Evolutionary conservation across 352 stramenopile species (phyloP).

Genomic region (Aphanomyces euteiches): DNA sequence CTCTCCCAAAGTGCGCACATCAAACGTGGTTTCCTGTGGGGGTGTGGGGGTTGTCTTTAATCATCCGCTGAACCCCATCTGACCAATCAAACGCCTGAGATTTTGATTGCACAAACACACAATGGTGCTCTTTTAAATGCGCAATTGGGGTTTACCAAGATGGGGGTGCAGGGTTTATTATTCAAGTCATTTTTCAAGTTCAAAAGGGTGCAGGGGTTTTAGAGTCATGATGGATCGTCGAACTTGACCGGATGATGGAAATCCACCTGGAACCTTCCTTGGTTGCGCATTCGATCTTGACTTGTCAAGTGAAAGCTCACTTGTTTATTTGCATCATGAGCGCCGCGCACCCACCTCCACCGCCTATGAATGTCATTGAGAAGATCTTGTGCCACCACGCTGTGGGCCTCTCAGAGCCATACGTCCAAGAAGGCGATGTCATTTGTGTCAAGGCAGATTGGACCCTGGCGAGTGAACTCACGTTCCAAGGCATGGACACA

Average conservation of each 20-base stretch:
- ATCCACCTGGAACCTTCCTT: background rate
- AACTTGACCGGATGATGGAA: background rate
- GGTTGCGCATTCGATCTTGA: slow-evolving; percentile 10
- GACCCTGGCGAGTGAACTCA: slow-evolving; percentile 75
- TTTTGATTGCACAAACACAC: background rate
- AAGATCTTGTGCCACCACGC: slow-evolving; percentile 80
- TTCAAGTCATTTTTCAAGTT: background rate
- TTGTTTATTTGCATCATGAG: background rate
- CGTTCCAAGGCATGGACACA: slow-evolving; percentile 79
- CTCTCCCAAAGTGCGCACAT: too few species aligned
- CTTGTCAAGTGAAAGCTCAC: background rate
- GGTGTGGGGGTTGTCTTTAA: too few species aligned
- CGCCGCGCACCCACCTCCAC: background rate
- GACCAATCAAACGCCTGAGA: background rate
- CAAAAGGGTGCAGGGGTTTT: background rate
- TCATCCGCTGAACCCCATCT: background rate
- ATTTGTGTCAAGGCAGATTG: slow-evolving; percentile 75
- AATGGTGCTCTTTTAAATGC: background rate
- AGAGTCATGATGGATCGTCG: background rate
- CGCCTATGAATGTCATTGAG: slow-evolving; percentile 78
- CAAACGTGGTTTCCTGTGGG: too few species aligned
- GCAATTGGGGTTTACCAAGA: background rate
- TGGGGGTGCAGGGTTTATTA: background rate
- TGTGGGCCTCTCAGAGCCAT: slow-evolving; percentile 46
- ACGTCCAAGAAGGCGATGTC: slow-evolving; percentile 62